Percentiles rank a stretch among this genome's conserved stretches.
Conservation (phyloP, 2,329 filamentous ascomycete genomes). For the Scedosporium dehoogii region DNA sequence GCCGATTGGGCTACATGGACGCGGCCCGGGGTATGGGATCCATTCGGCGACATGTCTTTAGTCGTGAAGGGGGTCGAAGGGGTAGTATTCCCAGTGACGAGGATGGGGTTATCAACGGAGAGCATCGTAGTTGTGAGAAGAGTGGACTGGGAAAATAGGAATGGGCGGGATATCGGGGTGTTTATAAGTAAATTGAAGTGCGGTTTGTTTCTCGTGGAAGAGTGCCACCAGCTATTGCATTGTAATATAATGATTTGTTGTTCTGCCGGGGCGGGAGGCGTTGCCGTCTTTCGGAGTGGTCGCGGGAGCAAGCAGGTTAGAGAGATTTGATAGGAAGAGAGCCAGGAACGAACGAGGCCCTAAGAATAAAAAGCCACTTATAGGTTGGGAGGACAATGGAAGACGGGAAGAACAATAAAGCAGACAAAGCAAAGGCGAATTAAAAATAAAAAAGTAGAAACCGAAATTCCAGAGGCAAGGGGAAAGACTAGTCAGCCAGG, state of each 20-base stretch:
- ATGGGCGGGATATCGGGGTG: neutral
- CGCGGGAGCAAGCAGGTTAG: too few relatives aligned
- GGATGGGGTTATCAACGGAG: slow-evolving; percentile 37
- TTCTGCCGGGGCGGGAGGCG: too few relatives aligned
- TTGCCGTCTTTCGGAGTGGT: too few relatives aligned
- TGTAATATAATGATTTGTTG: too few relatives aligned
- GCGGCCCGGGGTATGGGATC: slow-evolving; percentile 11
- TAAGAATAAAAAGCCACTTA: too few relatives aligned
- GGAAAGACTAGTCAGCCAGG: neutral
- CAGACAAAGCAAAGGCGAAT: neutral
- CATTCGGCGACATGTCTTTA: slow-evolving; percentile 18
- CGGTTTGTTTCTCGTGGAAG: neutral
- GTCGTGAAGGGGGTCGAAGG: slow-evolving; percentile 7
- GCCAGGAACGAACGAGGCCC: too few relatives aligned
- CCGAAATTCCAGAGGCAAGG: neutral
- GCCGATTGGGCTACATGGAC: slow-evolving; percentile 7
- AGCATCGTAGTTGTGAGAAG: slow-evolving; percentile 28
- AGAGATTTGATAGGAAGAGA: too few relatives aligned
- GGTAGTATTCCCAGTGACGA: slow-evolving; percentile 26
- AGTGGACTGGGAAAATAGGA: neutral
- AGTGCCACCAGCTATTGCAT: neutral
- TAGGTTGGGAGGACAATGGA: too few relatives aligned
- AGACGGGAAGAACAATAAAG: neutral
- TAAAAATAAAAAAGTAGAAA: neutral
- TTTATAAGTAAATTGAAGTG: neutral